These are phyloP conservation scores for Neurospora sp. DNA, from an alignment of 495 filamentous ascomycete genomes.

Conservation along the genomic window DNA sequence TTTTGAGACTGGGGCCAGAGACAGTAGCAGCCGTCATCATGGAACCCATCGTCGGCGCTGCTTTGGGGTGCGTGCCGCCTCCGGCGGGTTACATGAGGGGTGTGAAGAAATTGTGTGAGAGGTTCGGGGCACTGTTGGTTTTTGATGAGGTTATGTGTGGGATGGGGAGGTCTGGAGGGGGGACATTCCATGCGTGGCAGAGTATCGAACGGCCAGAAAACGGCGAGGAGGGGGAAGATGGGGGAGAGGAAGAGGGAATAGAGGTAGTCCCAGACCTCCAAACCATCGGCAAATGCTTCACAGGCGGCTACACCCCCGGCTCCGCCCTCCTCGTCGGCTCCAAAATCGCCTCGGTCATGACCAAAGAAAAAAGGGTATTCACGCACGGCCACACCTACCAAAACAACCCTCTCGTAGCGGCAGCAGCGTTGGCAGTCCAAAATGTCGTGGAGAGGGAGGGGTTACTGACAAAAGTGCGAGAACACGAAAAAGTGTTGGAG, in stretches of 20 bases:
- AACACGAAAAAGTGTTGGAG: slow-evolving; percentile 40
- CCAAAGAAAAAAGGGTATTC: slow-evolving; percentile 43
- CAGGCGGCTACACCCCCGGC: slow-evolving; percentile 35
- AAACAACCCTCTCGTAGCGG: slow-evolving; percentile 47
- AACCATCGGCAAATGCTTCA: slow-evolving; percentile 54
- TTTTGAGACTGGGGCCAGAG: slow-evolving; percentile 49
- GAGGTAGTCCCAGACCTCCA: slow-evolving; percentile 51
- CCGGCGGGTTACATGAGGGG: slow-evolving; percentile 53
- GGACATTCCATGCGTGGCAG: slow-evolving; percentile 50
- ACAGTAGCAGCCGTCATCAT: slow-evolving; percentile 60
- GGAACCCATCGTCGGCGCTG: slow-evolving; percentile 51
- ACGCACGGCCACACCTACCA: slow-evolving; percentile 51
- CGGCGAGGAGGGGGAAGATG: neutral
- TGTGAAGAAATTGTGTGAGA: slow-evolving; percentile 51
- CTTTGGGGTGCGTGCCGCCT: slow-evolving; percentile 53
- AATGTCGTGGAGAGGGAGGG: slow-evolving; percentile 38
- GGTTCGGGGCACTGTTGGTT: slow-evolving; percentile 57
- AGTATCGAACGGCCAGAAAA: slow-evolving; percentile 23
- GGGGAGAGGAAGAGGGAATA: slow-evolving; percentile 10
- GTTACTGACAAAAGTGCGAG: slow-evolving; percentile 37
- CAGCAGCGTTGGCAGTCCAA: slow-evolving; percentile 46
- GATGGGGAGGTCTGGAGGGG: slow-evolving; percentile 47
- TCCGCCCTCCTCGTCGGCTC: slow-evolving; percentile 13
- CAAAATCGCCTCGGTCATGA: slow-evolving; percentile 35
- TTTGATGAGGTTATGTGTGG: slow-evolving; percentile 73